Base-by-base conservation (phyloP, 352 stramenopile genomes). In the Phytophthora nicotianae region DNA sequence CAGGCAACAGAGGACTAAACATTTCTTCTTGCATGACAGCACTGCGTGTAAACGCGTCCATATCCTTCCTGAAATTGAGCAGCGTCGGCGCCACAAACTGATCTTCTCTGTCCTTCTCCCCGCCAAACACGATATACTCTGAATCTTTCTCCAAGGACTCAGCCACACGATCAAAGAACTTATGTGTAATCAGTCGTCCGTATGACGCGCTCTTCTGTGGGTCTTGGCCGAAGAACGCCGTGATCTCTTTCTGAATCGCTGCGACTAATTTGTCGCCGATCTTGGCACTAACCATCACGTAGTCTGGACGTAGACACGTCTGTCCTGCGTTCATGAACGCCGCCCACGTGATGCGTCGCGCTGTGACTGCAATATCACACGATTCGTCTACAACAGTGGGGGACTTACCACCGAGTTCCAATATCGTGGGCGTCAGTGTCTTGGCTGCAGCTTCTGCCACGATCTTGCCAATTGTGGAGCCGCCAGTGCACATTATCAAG, bases 331-430 rank as follows among this genome's bases (percentile, higher is more conserved):
- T 99, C 21, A 96, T 61, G 27, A 83, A 92, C 26, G 96, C 93
- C 2, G 68, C 81, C 75, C 80, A 98, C 7, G 90, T 67, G 35
- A 99, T 83, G 5, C 96, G 79, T 43, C 83, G 26, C 5, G 81
- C 86, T 1, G 91, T 71, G 24, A 95, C 70, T 3, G 64, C 60
- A 17, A 89, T 3, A 37, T 90, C 53, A n/a, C 71, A 63, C 33
- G 79, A 81, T 29, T 88, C 72, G 43, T 96, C 87, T 23, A 98
- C 74, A 66, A 97, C 89, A 7, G 72, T 74, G 0, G 94, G 94
- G 16, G 75, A 88, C 71, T 98, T 98, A 45, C 97, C 97, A 37
- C 97, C 97, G 6, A 99, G 80, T 69, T 99, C 97, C 4, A 99
- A 70, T 9, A 98, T 78, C 7, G 87, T 85, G 1, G 97, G 97